Evolutionary conservation across 148 eudicot species (phyloP).

Genomic region (Vaccinium macrocarpon): DNA sequence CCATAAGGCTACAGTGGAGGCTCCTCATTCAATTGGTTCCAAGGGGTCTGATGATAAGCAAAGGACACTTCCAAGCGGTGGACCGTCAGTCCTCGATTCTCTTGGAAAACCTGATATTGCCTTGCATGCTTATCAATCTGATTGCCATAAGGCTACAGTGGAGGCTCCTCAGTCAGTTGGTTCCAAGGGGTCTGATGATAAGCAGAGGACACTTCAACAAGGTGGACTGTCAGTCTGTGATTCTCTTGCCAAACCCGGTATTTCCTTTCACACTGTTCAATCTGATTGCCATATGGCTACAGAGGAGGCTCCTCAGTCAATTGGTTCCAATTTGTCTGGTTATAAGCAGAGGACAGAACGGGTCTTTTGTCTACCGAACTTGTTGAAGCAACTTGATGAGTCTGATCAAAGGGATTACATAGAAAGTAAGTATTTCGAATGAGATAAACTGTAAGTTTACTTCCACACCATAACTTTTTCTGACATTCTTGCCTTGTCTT

Average conservation of each 20-base stretch:
- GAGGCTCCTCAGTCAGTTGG: neutral
- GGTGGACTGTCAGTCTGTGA: neutral
- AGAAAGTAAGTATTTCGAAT: neutral
- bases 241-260: neutral
- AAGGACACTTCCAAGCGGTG: neutral
- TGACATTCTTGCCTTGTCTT: neutral
- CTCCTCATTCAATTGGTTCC: neutral
- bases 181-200: neutral
- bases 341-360: neutral
- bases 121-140: neutral
- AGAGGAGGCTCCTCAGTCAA: neutral
- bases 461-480: neutral
- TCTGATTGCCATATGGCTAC: neutral
- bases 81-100: neutral
- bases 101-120: neutral
- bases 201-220: neutral
- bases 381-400: conserved; percentile 7
- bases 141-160: neutral
- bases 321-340: neutral
- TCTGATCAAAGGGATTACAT: conserved; percentile 1
- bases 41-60: neutral
- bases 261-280: neutral
- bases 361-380: neutral
- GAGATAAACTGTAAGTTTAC: neutral
- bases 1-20: neutral